Evolutionary conservation across 164 flowering plant genomes (phyloP), one percentile per base, ranked within the genome.

Genomic region (Piper longum): DNA sequence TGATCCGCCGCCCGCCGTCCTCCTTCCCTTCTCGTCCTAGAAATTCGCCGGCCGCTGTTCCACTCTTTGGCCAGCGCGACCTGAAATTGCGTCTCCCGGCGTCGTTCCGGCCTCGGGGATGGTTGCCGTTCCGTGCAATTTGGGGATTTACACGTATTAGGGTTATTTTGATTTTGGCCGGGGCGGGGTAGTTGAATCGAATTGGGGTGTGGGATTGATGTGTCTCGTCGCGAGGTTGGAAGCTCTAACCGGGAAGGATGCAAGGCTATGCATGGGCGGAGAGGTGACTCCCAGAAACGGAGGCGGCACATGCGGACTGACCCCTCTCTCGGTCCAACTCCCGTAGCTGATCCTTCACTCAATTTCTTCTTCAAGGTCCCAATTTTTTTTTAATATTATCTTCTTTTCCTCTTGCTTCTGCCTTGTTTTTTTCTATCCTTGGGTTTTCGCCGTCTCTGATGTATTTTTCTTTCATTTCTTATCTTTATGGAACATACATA

Each of bases 241-340:
- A 52, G 60, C 55, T 7, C 66, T 44, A 63, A 63, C 63, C 44
- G 73, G 80, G 65, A 78, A 79, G 74, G 79, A 82, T 83, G 86
- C 79, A 69, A 79, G 82, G 78, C 73, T 79, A 65, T 85, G 87
- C 87, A 80, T 85, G 87, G 83, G 82, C 70, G 71, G 75, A 77
- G 69, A 72, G 79, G 77, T 79, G 86, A 79, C 75, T 77, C 72
- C 66, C 62, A 80, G 81, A 71, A 73, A 72, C 72, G 76, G 75
- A 68, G 73, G 65, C 82, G 71, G 85, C 89, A 83, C 83, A 86
- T 86, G 93, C 80, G 74, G 82, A 68, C 85, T 43, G 89, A 75
- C 73, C 79, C 80, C 41, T 54, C 80, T 42, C 75, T 71, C 66
- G 70, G 68, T 63, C 69, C 77, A 72, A 62, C 52, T 14, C 11